Evolutionary conservation across 2,329 filamentous ascomycete species (phyloP).

Genomic region (Hymenoscyphus repandus): DNA sequence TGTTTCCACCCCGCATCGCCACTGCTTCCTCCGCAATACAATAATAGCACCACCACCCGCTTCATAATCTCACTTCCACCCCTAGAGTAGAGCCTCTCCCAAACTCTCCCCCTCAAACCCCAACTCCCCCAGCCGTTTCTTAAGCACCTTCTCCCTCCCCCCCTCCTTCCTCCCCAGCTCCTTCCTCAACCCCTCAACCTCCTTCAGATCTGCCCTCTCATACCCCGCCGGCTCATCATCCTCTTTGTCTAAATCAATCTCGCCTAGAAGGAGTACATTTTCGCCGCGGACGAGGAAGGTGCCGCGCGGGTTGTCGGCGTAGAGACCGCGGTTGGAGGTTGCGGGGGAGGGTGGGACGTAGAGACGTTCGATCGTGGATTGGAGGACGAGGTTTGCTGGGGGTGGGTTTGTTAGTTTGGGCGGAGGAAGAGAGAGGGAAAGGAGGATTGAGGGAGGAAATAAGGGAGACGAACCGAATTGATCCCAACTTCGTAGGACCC

Average conservation of each 20-base stretch:
- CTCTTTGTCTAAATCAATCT: conserved; percentile 95
- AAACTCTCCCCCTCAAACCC: conserved; percentile 86
- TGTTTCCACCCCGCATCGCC: not conserved
- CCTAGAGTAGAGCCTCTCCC: conserved; percentile 66
- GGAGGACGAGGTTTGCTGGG: conserved; percentile 86
- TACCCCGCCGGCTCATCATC: conserved; percentile 75
- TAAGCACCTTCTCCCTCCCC: conserved; percentile 64
- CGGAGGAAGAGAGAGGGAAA: not conserved
- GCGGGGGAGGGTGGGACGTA: conserved; percentile 49
- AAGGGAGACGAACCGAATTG: conserved; percentile 71
- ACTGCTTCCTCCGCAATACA: not conserved
- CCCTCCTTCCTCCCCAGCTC: conserved; percentile 66
- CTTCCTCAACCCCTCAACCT: conserved; percentile 69
- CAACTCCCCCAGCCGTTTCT: conserved; percentile 66
- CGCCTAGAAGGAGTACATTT: conserved; percentile 92
- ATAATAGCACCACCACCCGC: not conserved
- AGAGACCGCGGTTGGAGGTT: conserved; percentile 46
- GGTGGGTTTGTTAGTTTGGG: conserved; percentile 1
- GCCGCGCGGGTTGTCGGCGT: conserved; percentile 79
- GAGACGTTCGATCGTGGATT: conserved; percentile 85
- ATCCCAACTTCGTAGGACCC: conserved; percentile 91
- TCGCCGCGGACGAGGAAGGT: conserved; percentile 91
- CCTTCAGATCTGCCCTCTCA: conserved; percentile 56
- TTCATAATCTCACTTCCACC: not conserved
- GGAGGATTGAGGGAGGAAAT: no score